A percentile compares a stretch with the other conserved stretches of the same genome.
Evolutionary conservation across 2,329 filamentous ascomycete species (phyloP).

Genomic region (Huntiella savannae): DNA sequence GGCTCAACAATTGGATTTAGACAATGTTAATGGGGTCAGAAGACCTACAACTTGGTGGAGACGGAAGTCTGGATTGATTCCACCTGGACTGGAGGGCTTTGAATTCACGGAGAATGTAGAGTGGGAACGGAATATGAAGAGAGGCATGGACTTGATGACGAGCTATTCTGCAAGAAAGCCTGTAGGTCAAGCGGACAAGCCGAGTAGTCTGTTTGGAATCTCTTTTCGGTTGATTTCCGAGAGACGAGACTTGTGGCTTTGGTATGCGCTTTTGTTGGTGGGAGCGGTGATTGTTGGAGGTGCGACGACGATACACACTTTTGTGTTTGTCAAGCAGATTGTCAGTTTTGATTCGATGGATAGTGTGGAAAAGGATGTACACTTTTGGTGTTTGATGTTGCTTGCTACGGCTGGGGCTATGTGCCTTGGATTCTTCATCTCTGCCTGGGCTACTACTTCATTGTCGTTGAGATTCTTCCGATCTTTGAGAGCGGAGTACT

Average conservation of each 20-base stretch:
- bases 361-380: conserved; percentile 2
- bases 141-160: conserved; percentile 6
- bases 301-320: conserved; percentile 11
- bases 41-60: conserved; percentile 9
- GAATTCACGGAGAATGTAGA: conserved; percentile 7
- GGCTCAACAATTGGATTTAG: conserved; percentile 15
- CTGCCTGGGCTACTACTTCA: conserved; percentile 15
- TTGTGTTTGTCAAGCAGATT: conserved; percentile 12
- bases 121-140: conserved; percentile 8
- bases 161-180: background rate
- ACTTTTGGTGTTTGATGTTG: conserved; percentile 19
- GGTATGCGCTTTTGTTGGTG: conserved; percentile 10
- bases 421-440: conserved; percentile 16
- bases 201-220: conserved; percentile 5
- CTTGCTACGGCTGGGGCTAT: conserved; percentile 16
- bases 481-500: conserved; percentile 16
- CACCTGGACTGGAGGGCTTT: conserved; percentile 7
- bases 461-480: conserved; percentile 13
- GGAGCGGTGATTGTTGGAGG: conserved; percentile 10
- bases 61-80: conserved; percentile 10
- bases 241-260: conserved; percentile 10
- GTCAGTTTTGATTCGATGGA: conserved; percentile 7
- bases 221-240: conserved; percentile 9
- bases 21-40: conserved; percentile 4
- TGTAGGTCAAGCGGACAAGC: background rate